Conservation (phyloP, 2,329 filamentous ascomycete genomes). For the Didymella arachidicola region DNA sequence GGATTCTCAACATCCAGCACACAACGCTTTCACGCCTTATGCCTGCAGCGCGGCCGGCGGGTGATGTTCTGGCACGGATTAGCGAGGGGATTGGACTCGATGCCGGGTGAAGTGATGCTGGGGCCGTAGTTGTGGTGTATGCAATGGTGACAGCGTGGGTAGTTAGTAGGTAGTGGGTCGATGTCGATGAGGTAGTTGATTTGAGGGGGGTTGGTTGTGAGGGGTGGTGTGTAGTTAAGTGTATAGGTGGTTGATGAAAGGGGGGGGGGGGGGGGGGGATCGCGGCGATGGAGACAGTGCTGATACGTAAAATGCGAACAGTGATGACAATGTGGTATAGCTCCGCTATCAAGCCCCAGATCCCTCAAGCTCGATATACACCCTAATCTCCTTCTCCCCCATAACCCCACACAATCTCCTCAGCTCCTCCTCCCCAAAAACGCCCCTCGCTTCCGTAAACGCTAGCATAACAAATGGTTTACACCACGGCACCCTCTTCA, state of each 20-base stretch:
- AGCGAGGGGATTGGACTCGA: background rate
- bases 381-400: constrained; percentile 67
- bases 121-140: constrained; percentile 5
- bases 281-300: too few species aligned
- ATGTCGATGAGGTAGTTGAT: too few species aligned
- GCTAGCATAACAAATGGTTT: constrained; percentile 67
- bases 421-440: constrained; percentile 58
- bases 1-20: background rate
- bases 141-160: constrained; percentile 6
- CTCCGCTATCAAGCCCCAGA: too few species aligned
- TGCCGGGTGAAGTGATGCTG: background rate
- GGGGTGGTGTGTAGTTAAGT: too few species aligned
- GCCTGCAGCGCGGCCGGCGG: too few species aligned
- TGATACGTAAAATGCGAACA: too few species aligned
- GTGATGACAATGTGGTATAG: too few species aligned
- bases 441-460: constrained; percentile 53
- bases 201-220: too few species aligned
- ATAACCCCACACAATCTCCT: constrained; percentile 63
- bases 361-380: constrained; percentile 62
- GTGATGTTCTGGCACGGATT: constrained; percentile 10
- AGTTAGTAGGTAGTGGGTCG: too few species aligned
- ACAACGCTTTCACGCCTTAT: too few species aligned
- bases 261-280: too few species aligned
- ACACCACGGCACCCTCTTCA: constrained; percentile 68
- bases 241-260: too few species aligned